Base-by-base conservation (phyloP, 2,329 filamentous ascomycete genomes). In the Diaporthe sp. region DNA sequence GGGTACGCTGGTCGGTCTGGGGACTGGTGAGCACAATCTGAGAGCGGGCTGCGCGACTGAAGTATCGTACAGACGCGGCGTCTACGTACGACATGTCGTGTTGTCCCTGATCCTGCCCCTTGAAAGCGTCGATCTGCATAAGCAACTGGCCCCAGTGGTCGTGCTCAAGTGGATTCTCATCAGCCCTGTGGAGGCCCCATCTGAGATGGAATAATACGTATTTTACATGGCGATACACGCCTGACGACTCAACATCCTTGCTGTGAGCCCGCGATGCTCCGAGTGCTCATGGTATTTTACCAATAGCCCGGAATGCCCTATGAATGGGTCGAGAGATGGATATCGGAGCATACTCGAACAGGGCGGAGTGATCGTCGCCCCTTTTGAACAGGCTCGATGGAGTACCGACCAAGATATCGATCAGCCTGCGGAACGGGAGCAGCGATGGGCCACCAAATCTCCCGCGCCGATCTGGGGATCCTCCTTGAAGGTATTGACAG, bases 111-210 rank as follows among this genome's bases (percentile, higher is more conserved):
- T 22, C 25, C n/a, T 31, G 34, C 34, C 65, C 49, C 49, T 55
- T 70, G 15, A 70, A 42, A 55, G 49, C n/a, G 65, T 28, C 65
- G 65, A 70, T 70, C 65, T 70, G 51, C 60, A 70, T 70, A 42
- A 70, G 8, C 10, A 34, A 42, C 34, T 53, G 34, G 49, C 65
- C 65, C 65, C 65, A 70, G 25, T 31, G 49, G 46, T 70, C 49
- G 65, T 70, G 65, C 49, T 70, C 15, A 55, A 42, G 65, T 70
- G 65, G 65, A 12, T 55, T 70, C 65, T 70, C 34, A 53, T 53
- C 65, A 42, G 65, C 49, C 65, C 31, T 70, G 65, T 55, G 65
- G 49, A 42, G 49, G 46, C 65, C 8, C 22, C 34, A 28, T 42
- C n/a, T 19, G 6, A 19, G 15, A 39, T 28, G 28, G 65, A 70